Conservation (phyloP, 305 asterid genomes). For the Lippia alba region DNA sequence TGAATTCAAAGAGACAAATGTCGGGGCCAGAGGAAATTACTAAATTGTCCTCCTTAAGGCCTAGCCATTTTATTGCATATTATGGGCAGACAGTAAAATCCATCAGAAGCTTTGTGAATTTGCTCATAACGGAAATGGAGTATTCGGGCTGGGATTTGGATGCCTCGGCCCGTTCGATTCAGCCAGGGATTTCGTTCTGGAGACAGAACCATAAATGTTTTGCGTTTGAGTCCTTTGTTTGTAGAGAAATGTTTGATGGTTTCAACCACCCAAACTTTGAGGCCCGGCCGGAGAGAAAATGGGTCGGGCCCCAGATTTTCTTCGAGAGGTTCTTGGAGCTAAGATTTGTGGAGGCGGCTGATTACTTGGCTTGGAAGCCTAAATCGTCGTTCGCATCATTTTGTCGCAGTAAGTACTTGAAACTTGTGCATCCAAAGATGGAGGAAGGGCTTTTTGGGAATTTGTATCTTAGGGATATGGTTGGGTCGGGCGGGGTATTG, state of each 20-base stretch:
- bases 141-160: constrained; percentile 78
- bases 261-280: constrained; percentile 55
- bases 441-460: constrained; percentile 69
- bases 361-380: constrained; percentile 79
- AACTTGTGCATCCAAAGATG: constrained; percentile 68
- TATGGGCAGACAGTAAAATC: constrained; percentile 57
- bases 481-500: constrained; percentile 50
- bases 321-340: constrained; percentile 61
- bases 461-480: constrained; percentile 50
- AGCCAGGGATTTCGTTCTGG: constrained; percentile 59
- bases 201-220: constrained; percentile 55
- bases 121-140: constrained; percentile 64
- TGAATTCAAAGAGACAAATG: constrained; percentile 59
- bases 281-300: constrained; percentile 32
- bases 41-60: constrained; percentile 50
- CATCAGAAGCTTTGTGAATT: constrained; percentile 59
- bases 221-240: constrained; percentile 77
- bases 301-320: constrained; percentile 34
- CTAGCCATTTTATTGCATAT: constrained; percentile 55
- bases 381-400: constrained; percentile 67
- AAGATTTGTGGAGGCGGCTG: constrained; percentile 53
- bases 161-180: constrained; percentile 61
- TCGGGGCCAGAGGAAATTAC: constrained; percentile 39
- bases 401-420: constrained; percentile 58
- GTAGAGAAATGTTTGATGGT: constrained; percentile 72